Evolutionary conservation across 1,139 yeast genomes (phyloP), one percentile per base, ranked within the genome.

Genomic region (Neolecta irregularis): DNA sequence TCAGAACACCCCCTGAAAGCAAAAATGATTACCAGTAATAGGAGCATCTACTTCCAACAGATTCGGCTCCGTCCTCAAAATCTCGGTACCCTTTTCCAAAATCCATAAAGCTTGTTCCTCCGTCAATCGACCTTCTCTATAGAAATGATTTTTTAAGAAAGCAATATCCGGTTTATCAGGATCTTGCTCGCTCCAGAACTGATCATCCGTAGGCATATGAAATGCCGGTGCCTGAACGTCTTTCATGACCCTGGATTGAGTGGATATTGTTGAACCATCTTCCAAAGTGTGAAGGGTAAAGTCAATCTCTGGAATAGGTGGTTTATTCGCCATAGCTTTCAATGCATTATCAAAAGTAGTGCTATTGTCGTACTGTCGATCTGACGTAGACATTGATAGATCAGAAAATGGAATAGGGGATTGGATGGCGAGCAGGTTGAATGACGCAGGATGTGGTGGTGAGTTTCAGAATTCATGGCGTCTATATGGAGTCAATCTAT

Each of bases 21-120:
- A 3, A 8, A 2, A 6, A 6, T 7, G 12, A 31, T 26, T 6
- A 24, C 25, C 83, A 1, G 95, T 85, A 3, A 88, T 81, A 1
- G 98, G 98, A 0, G 95, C 93, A 2, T 85, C 85, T 2, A 88
- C 78, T 21, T 67, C 67, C 39, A 88, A 60, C 48, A 88, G 55
- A 46, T 79, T 88, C 3, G 93, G 92, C 51, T 88, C 96, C 32
- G 58, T 53, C 23, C 66, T 55, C 43, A 88, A 62, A n/a, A 74
- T 55, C 30, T 63, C 64, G 0, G 85, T 73, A n/a, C 92, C 92
- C 53, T 64, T 65, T 23, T 60, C 53, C 38, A 88, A 54, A 38
- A 88, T 83, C 37, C 63, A 62, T 31, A 74, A 51, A 1, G 83
- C 85, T 52, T 88, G 96, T 8, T 64, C 63, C 46, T 74, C 76